Percentiles rank a stretch among this genome's conserved stretches.
Conservation (phyloP, 2,329 filamentous ascomycete species). For the Fusarium dimerum region DNA sequence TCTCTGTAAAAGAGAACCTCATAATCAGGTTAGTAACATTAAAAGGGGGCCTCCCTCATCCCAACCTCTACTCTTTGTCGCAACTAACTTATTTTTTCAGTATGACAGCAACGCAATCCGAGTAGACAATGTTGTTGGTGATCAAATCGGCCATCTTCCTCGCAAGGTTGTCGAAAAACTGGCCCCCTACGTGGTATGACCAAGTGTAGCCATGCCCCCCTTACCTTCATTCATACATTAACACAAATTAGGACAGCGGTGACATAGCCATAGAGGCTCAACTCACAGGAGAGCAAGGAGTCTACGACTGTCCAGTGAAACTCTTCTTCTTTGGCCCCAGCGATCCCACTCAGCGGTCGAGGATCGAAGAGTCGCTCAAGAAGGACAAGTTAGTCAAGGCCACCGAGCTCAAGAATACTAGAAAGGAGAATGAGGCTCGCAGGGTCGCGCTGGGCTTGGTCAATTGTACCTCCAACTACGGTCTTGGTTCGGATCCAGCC, state of each 20-base stretch:
- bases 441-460: slow-evolving; percentile 45
- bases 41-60: slow-evolving; percentile 6
- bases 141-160: slow-evolving; percentile 79
- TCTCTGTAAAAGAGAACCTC: slow-evolving; percentile 63
- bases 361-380: slow-evolving; percentile 64
- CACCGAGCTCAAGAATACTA: slow-evolving; percentile 57
- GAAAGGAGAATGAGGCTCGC: slow-evolving; percentile 53
- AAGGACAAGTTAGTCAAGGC: slow-evolving; percentile 63
- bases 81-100: slow-evolving; percentile 20
- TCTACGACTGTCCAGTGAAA: slow-evolving; percentile 71
- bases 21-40: slow-evolving; percentile 50
- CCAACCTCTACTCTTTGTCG: not conserved
- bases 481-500: slow-evolving; percentile 32
- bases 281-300: slow-evolving; percentile 65
- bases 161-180: slow-evolving; percentile 68
- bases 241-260: slow-evolving; percentile 50
- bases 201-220: slow-evolving; percentile 14
- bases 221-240: slow-evolving; percentile 7
- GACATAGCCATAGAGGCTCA: slow-evolving; percentile 68
- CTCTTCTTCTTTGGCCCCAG: slow-evolving; percentile 70
- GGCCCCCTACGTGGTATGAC: slow-evolving; percentile 65
- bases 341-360: slow-evolving; percentile 50
- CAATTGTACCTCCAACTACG: slow-evolving; percentile 40
- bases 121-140: slow-evolving; percentile 72
- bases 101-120: slow-evolving; percentile 78